A percentile compares a stretch with the other conserved stretches of the same genome.
phyloP scores from a whole-genome alignment of 75 land plant genomes.

The Cupressus sempervirens region DNA sequence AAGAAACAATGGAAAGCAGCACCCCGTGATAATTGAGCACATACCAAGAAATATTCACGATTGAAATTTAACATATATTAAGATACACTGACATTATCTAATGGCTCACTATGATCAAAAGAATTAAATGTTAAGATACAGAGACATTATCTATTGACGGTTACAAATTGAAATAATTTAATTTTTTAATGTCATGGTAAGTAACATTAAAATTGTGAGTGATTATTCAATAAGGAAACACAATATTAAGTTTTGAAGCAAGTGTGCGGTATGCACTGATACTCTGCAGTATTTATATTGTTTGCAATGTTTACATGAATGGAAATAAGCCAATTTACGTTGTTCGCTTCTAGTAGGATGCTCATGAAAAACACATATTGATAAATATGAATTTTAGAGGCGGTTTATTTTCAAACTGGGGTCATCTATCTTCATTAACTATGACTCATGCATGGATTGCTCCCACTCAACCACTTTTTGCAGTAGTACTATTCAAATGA shows the following conservation, averaged over 20 bases:
- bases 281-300: not conserved
- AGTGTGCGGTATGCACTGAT: not conserved
- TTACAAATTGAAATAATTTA: not conserved
- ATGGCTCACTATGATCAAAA: not conserved
- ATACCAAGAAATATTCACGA: not conserved
- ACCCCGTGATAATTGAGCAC: not conserved
- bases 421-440: not conserved
- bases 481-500: not conserved
- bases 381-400: not conserved
- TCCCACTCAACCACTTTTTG: not conserved
- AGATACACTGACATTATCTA: not conserved
- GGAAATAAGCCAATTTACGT: not conserved
- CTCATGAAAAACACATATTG: not conserved
- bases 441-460: not conserved
- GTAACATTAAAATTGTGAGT: not conserved
- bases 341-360: not conserved
- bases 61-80: not conserved
- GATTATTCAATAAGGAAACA: not conserved
- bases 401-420: not conserved
- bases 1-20: not conserved
- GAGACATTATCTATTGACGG: not conserved
- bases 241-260: not conserved
- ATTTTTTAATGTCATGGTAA: not conserved
- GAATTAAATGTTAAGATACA: not conserved
- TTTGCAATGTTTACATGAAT: not conserved